A percentile compares a stretch with the other conserved stretches of the same genome.
Conservation (phyloP, 129 eudicot species). For the Chrysanthemum makinoi region DNA sequence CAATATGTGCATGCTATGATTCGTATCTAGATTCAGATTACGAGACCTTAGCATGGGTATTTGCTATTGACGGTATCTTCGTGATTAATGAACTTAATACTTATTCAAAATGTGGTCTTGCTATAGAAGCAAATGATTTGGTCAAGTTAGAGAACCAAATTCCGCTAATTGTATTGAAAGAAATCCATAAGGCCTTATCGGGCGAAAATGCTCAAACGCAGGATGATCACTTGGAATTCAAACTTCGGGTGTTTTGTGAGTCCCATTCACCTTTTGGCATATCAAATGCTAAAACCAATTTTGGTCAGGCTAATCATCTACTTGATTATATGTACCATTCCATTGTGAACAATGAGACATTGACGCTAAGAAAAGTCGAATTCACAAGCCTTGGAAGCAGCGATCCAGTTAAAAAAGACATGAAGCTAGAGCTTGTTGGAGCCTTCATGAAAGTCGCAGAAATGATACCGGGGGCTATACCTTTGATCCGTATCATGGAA, state of each 20-base stretch:
- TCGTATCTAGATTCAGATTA: conserved; percentile 24
- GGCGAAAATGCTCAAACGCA: not conserved
- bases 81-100: conserved; percentile 21
- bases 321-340: conserved; percentile 26
- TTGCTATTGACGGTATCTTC: conserved; percentile 35
- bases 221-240: conserved; percentile 12
- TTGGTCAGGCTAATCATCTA: not conserved
- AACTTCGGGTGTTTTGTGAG: not conserved
- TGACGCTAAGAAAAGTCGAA: not conserved
- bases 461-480: conserved; percentile 14
- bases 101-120: not conserved
- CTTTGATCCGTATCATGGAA: conserved; percentile 5
- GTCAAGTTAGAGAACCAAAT: conserved; percentile 43
- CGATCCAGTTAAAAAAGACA: not conserved
- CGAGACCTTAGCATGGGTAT: conserved; percentile 32
- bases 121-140: conserved; percentile 18
- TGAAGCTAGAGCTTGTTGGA: conserved; percentile 19
- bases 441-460: conserved; percentile 3
- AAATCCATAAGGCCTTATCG: conserved; percentile 13
- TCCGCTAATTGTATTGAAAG: conserved; percentile 25
- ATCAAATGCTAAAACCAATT: not conserved
- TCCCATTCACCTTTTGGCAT: not conserved
- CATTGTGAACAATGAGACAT: conserved; percentile 3
- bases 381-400: not conserved
- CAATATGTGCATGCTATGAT: conserved; percentile 28